Evolutionary conservation across 2,329 filamentous ascomycete genomes (phyloP).

Genomic region (Parastagonospora avenae): DNA sequence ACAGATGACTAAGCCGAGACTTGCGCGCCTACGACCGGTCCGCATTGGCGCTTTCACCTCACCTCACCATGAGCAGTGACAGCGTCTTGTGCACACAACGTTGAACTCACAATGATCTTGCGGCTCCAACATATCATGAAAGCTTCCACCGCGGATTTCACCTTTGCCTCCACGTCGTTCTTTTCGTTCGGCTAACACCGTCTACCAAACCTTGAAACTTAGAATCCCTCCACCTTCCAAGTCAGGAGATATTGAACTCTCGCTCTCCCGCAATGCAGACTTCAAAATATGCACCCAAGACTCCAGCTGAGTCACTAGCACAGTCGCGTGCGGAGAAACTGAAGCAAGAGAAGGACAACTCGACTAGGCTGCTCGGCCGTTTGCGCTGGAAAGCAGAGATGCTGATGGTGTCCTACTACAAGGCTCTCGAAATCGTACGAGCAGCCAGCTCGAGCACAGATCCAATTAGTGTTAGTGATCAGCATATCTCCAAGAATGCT

Average conservation of each 20-base stretch:
- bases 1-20: too few species aligned
- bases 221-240: not conserved
- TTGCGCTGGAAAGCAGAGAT: slow-evolving; percentile 45
- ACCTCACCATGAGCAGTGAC: too few species aligned
- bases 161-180: too few species aligned
- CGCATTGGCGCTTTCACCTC: too few species aligned
- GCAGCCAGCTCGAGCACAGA: slow-evolving; percentile 13
- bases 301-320: slow-evolving; percentile 28
- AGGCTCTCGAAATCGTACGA: slow-evolving; percentile 33
- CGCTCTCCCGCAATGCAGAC: slow-evolving; percentile 19
- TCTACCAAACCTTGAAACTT: not conserved
- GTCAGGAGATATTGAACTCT: not conserved
- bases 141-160: too few species aligned
- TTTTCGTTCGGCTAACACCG: too few species aligned
- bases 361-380: slow-evolving; percentile 31
- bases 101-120: too few species aligned
- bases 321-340: slow-evolving; percentile 33
- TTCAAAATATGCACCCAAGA: slow-evolving; percentile 40
- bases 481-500: not conserved
- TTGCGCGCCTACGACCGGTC: too few species aligned
- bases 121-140: too few species aligned
- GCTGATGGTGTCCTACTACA: slow-evolving; percentile 35
- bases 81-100: too few species aligned
- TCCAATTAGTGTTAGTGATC: slow-evolving; percentile 25
- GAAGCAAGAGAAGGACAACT: slow-evolving; percentile 37